These are phyloP conservation scores for Claviceps capensis DNA, from an alignment of 2,329 filamentous ascomycete genomes.

Conservation along the genomic window DNA sequence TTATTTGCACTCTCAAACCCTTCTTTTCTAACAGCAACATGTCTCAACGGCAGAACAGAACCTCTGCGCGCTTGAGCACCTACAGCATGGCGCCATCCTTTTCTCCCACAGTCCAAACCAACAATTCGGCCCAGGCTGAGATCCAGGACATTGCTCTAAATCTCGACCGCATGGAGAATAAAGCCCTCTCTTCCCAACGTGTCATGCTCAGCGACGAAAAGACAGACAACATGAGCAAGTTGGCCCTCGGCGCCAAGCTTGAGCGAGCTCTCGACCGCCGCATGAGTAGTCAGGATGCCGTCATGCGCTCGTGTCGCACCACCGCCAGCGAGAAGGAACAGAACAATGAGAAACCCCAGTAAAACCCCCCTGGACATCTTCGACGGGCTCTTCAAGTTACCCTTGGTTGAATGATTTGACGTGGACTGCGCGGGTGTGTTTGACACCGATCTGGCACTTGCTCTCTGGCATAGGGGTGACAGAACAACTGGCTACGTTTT, in stretches of 20 bases:
- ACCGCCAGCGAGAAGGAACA: constrained; percentile 22
- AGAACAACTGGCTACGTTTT: background rate
- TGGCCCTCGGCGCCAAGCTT: constrained; percentile 79
- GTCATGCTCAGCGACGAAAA: constrained; percentile 61
- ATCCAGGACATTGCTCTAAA: constrained; percentile 61
- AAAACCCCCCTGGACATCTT: background rate
- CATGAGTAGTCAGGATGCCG: constrained; percentile 81
- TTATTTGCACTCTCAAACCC: background rate
- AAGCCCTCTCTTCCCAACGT: constrained; percentile 68
- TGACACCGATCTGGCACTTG: background rate
- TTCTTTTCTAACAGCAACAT: constrained; percentile 5
- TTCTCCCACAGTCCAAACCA: constrained; percentile 39
- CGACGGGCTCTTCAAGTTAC: background rate
- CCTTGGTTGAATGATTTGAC: background rate
- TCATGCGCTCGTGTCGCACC: constrained; percentile 48
- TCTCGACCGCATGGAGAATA: constrained; percentile 81
- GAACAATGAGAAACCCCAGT: constrained; percentile 20
- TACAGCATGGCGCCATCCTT: constrained; percentile 49
- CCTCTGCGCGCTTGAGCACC: constrained; percentile 44
- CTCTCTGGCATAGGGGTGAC: background rate
- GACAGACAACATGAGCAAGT: constrained; percentile 67
- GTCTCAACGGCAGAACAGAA: constrained; percentile 29
- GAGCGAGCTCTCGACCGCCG: constrained; percentile 75
- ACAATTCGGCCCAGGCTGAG: constrained; percentile 42
- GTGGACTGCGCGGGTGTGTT: background rate